These are phyloP conservation scores for Paracorniculantispora psalliotae DNA, from an alignment of 2,329 filamentous ascomycete genomes.

Conservation along the genomic window DNA sequence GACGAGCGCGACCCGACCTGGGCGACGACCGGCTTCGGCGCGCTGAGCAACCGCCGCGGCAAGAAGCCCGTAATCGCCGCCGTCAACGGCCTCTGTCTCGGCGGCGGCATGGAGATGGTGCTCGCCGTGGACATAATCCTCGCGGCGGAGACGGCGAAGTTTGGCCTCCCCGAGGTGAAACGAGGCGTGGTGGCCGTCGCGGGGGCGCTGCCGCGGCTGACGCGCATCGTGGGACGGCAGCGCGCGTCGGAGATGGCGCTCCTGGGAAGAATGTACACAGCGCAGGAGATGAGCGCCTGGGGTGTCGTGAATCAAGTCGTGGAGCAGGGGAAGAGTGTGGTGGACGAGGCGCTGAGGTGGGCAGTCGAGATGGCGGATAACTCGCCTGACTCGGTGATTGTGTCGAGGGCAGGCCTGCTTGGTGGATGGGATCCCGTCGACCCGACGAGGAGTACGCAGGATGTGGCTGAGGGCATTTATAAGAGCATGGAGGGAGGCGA, in stretches of 20 bases:
- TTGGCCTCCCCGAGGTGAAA: slow-evolving; percentile 67
- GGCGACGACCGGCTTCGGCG: slow-evolving; percentile 55
- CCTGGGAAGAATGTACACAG: slow-evolving; percentile 54
- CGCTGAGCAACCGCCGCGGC: slow-evolving; percentile 59
- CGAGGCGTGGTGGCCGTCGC: slow-evolving; percentile 67
- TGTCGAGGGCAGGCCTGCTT: slow-evolving; percentile 66
- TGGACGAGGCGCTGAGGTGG: slow-evolving; percentile 55
- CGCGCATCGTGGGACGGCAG: slow-evolving; percentile 61
- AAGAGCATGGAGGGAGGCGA: slow-evolving; percentile 57
- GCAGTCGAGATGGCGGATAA: slow-evolving; percentile 58
- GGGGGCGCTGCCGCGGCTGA: slow-evolving; percentile 63
- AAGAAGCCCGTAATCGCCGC: slow-evolving; percentile 74
- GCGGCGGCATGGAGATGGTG: slow-evolving; percentile 73
- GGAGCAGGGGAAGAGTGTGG: slow-evolving; percentile 35
- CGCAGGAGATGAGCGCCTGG: slow-evolving; percentile 58
- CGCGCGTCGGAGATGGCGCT: slow-evolving; percentile 68
- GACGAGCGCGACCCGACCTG: slow-evolving; percentile 21
- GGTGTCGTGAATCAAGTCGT: slow-evolving; percentile 67
- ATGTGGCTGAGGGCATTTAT: slow-evolving; percentile 55
- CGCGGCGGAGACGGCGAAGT: slow-evolving; percentile 52
- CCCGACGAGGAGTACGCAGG: slow-evolving; percentile 56
- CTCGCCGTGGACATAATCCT: slow-evolving; percentile 69
- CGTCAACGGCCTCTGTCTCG: slow-evolving; percentile 69
- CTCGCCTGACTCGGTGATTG: slow-evolving; percentile 71
- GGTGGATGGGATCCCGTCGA: slow-evolving; percentile 67